phyloP scores from a whole-genome alignment of 768 basidiomycete genomes.

The Pulveroboletus frians region DNA sequence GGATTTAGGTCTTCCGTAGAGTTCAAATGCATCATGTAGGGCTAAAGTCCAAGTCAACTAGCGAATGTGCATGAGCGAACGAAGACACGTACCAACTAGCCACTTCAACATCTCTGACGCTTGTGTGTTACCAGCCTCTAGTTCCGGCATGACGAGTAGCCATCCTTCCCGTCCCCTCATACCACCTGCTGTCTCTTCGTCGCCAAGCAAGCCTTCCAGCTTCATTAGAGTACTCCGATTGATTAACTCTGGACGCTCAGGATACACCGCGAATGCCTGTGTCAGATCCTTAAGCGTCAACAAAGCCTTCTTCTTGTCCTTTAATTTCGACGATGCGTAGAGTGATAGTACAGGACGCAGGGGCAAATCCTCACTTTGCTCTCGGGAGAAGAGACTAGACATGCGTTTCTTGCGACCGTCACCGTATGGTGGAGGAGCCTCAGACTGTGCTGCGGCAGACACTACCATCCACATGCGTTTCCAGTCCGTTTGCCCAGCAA shows the following conservation, averaged over 20 bases:
- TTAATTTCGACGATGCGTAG: conserved; percentile 59
- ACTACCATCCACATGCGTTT: conserved; percentile 85
- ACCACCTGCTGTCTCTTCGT: conserved; percentile 62
- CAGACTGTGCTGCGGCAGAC: conserved; percentile 39
- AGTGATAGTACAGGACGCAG: conserved; percentile 48
- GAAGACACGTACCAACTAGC: conserved; percentile 64
- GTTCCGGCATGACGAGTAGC: conserved; percentile 87
- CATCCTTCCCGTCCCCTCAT: conserved; percentile 78
- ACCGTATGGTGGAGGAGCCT: conserved; percentile 18
- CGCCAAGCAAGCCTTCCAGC: conserved; percentile 78
- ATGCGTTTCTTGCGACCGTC: conserved; percentile 46
- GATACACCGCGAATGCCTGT: conserved; percentile 93
- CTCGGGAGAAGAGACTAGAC: conserved; percentile 60
- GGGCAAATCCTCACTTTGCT: conserved; percentile 33
- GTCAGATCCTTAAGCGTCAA: conserved; percentile 65
- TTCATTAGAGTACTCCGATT: conserved; percentile 87
- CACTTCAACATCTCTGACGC: conserved; percentile 86
- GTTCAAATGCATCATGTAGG: conserved; percentile 78
- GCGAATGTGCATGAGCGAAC: not conserved
- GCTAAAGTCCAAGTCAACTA: conserved; percentile 37
- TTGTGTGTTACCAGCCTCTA: conserved; percentile 55
- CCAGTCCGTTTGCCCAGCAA: conserved; percentile 99
- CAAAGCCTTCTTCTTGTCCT: conserved; percentile 68
- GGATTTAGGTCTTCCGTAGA: conserved; percentile 82
- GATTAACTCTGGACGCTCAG: conserved; percentile 91